These are phyloP conservation scores for Clarireedia homoeocarpa DNA, from an alignment of 2,329 filamentous ascomycete genomes.

Conservation along the genomic window DNA sequence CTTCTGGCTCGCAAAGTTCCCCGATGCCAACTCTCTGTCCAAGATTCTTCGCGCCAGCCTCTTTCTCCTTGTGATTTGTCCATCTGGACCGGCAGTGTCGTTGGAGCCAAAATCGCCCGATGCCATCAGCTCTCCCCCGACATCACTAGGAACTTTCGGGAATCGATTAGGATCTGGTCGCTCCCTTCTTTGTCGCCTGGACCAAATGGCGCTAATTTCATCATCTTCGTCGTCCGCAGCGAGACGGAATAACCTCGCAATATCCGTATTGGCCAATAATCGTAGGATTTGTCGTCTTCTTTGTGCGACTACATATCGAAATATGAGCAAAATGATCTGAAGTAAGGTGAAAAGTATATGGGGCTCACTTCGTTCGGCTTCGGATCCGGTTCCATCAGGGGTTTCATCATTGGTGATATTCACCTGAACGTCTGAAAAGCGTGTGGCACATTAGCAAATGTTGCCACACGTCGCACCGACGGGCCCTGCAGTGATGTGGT, in stretches of 20 bases:
- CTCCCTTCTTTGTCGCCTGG: constrained; percentile 37
- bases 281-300: constrained; percentile 19
- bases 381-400: constrained; percentile 19
- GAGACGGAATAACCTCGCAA: constrained; percentile 2
- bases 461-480: no score
- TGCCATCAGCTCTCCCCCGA: constrained; percentile 71
- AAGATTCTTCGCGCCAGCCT: constrained; percentile 63
- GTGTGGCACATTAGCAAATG: background rate
- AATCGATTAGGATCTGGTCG: constrained; percentile 52
- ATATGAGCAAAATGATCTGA: constrained; percentile 23
- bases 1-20: constrained; percentile 48
- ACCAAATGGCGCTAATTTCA: constrained; percentile 31
- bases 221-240: constrained; percentile 18
- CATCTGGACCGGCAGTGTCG: constrained; percentile 38
- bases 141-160: constrained; percentile 76
- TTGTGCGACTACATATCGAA: constrained; percentile 19
- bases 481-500: background rate
- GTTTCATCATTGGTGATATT: constrained; percentile 24
- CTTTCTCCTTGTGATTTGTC: constrained; percentile 36
- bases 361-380: constrained; percentile 31
- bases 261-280: constrained; percentile 16
- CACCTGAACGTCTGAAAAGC: background rate
- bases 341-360: constrained; percentile 16
- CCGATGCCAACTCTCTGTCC: constrained; percentile 73
- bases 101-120: constrained; percentile 73